phyloP scores from a whole-genome alignment of 306 rosid species.

The Boehmeria nivea region DNA sequence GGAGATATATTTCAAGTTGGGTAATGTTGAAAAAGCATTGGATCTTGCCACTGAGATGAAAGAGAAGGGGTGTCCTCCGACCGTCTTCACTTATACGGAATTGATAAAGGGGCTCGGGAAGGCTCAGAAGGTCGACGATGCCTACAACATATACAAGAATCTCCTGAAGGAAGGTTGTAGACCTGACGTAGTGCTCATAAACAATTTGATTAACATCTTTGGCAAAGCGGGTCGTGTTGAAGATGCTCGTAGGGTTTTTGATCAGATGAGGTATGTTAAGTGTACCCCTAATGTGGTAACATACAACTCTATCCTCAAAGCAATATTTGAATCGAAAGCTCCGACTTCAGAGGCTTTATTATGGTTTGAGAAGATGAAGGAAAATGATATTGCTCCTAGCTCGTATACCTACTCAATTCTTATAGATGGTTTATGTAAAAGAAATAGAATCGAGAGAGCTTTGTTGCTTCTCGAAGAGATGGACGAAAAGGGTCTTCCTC shows the following conservation, averaged over 20 bases:
- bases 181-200: slow-evolving; percentile 76
- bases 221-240: slow-evolving; percentile 61
- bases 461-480: slow-evolving; percentile 92
- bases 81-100: slow-evolving; percentile 79
- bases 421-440: slow-evolving; percentile 88
- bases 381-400: slow-evolving; percentile 61
- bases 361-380: slow-evolving; percentile 89
- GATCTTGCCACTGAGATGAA: slow-evolving; percentile 65
- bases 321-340: slow-evolving; percentile 64
- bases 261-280: slow-evolving; percentile 50
- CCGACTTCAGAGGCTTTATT: slow-evolving; percentile 53
- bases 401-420: slow-evolving; percentile 85
- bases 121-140: slow-evolving; percentile 75
- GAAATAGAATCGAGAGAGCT: slow-evolving; percentile 79
- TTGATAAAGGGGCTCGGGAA: slow-evolving; percentile 85
- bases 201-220: slow-evolving; percentile 76
- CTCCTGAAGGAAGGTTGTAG: slow-evolving; percentile 63
- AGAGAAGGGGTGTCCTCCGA: slow-evolving; percentile 50
- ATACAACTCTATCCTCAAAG: slow-evolving; percentile 67
- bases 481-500: slow-evolving; percentile 93
- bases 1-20: slow-evolving; percentile 63
- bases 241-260: slow-evolving; percentile 55
- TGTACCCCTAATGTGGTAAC: slow-evolving; percentile 80
- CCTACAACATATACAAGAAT: slow-evolving; percentile 42
- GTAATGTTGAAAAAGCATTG: slow-evolving; percentile 61